phyloP scores from a whole-genome alignment of 2,329 filamentous ascomycete genomes.

The Huntiella bhutanensis region DNA sequence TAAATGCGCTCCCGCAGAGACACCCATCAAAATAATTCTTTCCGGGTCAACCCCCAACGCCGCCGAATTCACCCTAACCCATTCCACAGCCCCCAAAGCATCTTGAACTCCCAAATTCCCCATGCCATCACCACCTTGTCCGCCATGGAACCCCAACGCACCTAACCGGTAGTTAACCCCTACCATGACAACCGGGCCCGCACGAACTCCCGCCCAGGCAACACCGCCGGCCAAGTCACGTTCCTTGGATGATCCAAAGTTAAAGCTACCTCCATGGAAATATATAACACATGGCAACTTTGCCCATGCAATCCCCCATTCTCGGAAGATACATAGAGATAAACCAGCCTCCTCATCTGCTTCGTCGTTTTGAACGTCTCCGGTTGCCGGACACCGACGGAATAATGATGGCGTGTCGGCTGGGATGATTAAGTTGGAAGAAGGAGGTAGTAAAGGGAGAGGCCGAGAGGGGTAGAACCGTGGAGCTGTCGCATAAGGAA shows the following conservation, averaged over 20 bases:
- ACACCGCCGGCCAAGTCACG: constrained; percentile 43
- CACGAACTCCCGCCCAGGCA: constrained; percentile 25
- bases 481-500: neutral
- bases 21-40: constrained; percentile 41
- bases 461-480: neutral
- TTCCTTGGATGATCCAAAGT: constrained; percentile 32
- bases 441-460: neutral
- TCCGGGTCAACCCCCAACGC: constrained; percentile 39
- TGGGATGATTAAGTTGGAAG: neutral
- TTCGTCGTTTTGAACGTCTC: neutral
- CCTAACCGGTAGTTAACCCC: constrained; percentile 47
- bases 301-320: neutral
- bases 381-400: neutral
- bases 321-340: neutral
- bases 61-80: constrained; percentile 40
- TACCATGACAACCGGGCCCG: constrained; percentile 33
- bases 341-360: neutral
- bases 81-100: constrained; percentile 37
- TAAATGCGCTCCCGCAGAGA: constrained; percentile 44
- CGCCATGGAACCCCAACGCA: constrained; percentile 49
- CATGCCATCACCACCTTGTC: constrained; percentile 26
- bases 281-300: constrained; percentile 33
- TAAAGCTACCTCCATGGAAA: constrained; percentile 45
- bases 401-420: neutral
- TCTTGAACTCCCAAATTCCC: constrained; percentile 48